phyloP scores from a whole-genome alignment of 495 filamentous ascomycete species.

The Bacidia gigantensis region DNA sequence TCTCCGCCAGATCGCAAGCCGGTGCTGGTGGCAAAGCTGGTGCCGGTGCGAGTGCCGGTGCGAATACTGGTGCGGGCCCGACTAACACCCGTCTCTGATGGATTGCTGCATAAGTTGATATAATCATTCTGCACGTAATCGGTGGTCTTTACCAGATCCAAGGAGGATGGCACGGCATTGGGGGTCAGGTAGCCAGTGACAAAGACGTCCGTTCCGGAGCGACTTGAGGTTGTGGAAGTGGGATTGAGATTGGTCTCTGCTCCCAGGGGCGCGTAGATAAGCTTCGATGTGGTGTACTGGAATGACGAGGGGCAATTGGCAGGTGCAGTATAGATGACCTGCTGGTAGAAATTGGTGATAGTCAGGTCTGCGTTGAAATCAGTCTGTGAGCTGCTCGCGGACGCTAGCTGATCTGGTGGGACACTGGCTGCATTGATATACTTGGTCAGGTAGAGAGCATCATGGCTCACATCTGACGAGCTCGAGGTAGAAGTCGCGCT shows the following conservation, averaged over 20 bases:
- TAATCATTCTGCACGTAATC: background rate
- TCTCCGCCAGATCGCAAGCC: background rate
- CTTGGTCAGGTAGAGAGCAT: slow-evolving; percentile 1
- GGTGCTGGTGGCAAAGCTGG: background rate
- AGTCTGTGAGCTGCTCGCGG: background rate
- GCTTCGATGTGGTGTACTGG: background rate
- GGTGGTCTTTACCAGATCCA: background rate
- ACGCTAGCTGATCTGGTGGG: background rate
- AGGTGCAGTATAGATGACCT: slow-evolving; percentile 3
- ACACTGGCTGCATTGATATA: background rate
- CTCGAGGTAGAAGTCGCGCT: background rate
- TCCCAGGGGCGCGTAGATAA: background rate
- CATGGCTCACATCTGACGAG: background rate
- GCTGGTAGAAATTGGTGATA: background rate
- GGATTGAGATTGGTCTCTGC: slow-evolving; percentile 1
- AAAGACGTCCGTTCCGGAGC: background rate
- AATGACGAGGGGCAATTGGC: slow-evolving; percentile 1
- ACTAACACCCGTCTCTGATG: no score
- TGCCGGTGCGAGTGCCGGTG: background rate
- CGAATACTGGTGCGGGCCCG: no score
- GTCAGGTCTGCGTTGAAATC: background rate
- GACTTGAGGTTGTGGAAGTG: background rate
- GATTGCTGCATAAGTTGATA: background rate
- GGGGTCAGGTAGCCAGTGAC: slow-evolving; percentile 1
- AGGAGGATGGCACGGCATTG: background rate